Percentiles rank a stretch among this genome's conserved stretches.
Conservation (phyloP, 2,329 filamentous ascomycete genomes). For the Clarireedia sp. region DNA sequence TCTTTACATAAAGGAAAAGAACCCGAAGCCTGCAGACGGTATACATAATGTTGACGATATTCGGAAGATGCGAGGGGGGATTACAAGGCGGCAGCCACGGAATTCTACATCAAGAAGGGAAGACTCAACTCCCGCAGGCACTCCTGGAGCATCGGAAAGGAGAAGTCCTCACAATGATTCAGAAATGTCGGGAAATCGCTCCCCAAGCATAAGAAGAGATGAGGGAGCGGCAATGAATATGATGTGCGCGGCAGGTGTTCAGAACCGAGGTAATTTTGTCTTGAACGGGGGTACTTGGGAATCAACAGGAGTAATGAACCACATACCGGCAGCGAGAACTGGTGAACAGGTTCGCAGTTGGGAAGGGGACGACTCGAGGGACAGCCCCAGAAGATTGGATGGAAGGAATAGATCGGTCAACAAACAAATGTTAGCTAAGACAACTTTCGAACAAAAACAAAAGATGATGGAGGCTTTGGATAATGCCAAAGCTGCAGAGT, state of each 20-base stretch:
- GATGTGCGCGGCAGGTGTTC: not conserved
- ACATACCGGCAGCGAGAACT: slow-evolving; percentile 48
- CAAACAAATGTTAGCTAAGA: slow-evolving; percentile 41
- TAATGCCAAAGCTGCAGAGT: slow-evolving; percentile 72
- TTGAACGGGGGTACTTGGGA: slow-evolving; percentile 58
- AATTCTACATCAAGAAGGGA: slow-evolving; percentile 47
- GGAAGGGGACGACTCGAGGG: slow-evolving; percentile 29
- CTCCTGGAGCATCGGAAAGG: slow-evolving; percentile 35
- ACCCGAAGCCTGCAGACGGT: slow-evolving; percentile 79
- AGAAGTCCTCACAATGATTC: slow-evolving; percentile 28
- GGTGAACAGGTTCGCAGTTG: slow-evolving; percentile 36
- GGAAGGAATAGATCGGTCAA: slow-evolving; percentile 35
- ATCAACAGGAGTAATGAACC: slow-evolving; percentile 69
- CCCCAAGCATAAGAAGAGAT: slow-evolving; percentile 31
- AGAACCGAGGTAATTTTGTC: slow-evolving; percentile 18
- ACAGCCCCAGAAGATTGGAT: slow-evolving; percentile 26
- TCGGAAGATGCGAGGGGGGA: slow-evolving; percentile 69
- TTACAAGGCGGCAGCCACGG: slow-evolving; percentile 78
- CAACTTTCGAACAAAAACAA: slow-evolving; percentile 54
- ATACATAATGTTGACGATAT: slow-evolving; percentile 89
- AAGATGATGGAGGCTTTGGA: slow-evolving; percentile 64
- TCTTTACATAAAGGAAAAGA: slow-evolving; percentile 88
- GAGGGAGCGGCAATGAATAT: slow-evolving; percentile 30
- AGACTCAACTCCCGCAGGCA: slow-evolving; percentile 50
- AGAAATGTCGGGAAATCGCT: slow-evolving; percentile 29